Conservation (phyloP, 208 protist species). For the Leishmania aethiopica region DNA sequence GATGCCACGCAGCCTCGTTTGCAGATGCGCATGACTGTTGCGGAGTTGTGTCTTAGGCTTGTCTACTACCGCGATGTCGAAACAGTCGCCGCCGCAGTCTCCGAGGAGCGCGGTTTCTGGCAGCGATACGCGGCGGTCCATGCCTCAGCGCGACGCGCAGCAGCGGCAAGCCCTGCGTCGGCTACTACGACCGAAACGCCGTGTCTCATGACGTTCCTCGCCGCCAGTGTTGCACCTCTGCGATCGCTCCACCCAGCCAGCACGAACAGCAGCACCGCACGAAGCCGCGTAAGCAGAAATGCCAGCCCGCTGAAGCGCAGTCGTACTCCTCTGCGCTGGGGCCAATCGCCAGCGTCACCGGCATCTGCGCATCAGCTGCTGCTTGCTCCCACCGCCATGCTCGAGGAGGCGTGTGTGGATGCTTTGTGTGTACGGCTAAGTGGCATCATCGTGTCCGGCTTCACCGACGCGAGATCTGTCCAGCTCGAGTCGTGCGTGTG, state of each 20-base stretch:
- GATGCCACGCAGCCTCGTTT: conserved; percentile 9
- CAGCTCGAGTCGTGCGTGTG: conserved; percentile 22
- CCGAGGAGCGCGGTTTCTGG: conserved; percentile 25
- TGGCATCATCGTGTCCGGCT: conserved; percentile 18
- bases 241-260: neutral
- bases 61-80: conserved; percentile 15
- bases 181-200: neutral
- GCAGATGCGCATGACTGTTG: conserved; percentile 19
- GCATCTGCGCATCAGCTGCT: neutral
- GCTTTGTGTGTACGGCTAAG: conserved; percentile 25
- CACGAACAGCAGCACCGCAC: conserved; percentile 2
- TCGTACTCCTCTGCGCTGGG: neutral
- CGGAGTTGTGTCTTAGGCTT: conserved; percentile 29
- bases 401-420: conserved; percentile 27
- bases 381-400: conserved; percentile 11
- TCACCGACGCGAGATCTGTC: conserved; percentile 26
- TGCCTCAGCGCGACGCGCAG: conserved; percentile 13
- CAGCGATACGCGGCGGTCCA: conserved; percentile 27
- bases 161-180: neutral
- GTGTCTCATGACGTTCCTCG: conserved; percentile 20
- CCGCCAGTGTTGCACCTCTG: conserved; percentile 15
- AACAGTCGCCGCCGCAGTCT: neutral
- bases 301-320: neutral
- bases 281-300: neutral
- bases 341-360: neutral